Percentiles rank a stretch among this genome's conserved stretches.
phyloP scores from a whole-genome alignment of 345 rosid species.

The Erysimum cheiranthoides region DNA sequence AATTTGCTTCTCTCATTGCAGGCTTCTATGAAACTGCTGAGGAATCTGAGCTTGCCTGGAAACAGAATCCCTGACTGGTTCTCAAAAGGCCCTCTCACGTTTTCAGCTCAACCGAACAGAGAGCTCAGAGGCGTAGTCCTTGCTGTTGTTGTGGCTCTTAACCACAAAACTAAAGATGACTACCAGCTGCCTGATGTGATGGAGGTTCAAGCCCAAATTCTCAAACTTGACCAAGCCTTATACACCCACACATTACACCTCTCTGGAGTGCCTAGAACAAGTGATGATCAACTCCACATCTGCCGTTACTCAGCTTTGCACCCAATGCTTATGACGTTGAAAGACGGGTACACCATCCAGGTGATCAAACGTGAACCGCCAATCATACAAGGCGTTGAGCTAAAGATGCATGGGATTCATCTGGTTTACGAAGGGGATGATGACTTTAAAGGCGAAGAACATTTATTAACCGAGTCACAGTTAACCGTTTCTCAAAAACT shows the following conservation, averaged over 20 bases:
- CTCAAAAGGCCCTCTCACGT: constrained; percentile 43
- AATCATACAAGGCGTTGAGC: constrained; percentile 18
- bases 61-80: constrained; percentile 65
- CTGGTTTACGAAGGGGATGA: constrained; percentile 45
- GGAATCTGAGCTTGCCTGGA: constrained; percentile 63
- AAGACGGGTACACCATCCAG: constrained; percentile 42
- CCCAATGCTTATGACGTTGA: constrained; percentile 44
- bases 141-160: constrained; percentile 56
- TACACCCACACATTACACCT: constrained; percentile 38
- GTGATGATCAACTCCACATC: constrained; percentile 59
- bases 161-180: constrained; percentile 41
- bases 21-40: constrained; percentile 54
- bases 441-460: constrained; percentile 17
- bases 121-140: constrained; percentile 55
- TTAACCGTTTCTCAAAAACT: constrained; percentile 40
- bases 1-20: constrained; percentile 36
- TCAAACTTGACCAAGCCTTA: not conserved
- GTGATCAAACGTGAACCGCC: constrained; percentile 4
- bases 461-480: not conserved
- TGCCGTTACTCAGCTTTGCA: constrained; percentile 49
- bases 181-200: constrained; percentile 44
- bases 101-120: constrained; percentile 48
- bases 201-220: constrained; percentile 53
- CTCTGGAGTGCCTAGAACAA: constrained; percentile 56
- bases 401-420: constrained; percentile 43